A percentile compares a stretch with the other conserved stretches of the same genome.
Evolutionary conservation across 2,329 filamentous ascomycete species (phyloP).

Genomic region (Fusarium phyllophilum): DNA sequence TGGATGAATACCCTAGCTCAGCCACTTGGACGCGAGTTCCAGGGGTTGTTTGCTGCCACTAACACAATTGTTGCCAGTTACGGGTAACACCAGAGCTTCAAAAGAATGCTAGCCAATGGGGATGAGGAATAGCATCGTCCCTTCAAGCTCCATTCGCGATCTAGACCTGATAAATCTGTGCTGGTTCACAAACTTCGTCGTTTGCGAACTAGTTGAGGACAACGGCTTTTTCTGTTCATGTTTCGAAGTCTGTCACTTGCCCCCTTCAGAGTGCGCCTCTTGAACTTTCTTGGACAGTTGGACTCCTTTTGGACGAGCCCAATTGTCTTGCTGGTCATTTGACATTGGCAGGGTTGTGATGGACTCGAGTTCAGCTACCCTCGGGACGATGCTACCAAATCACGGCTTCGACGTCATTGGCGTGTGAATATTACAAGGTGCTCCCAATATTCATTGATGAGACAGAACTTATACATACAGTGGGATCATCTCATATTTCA

Average conservation of each 20-base stretch:
- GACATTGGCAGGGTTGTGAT: neutral
- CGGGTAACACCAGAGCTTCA: slow-evolving; percentile 6
- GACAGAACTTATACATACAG: neutral
- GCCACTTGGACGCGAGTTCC: slow-evolving; percentile 1
- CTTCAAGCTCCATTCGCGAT: slow-evolving; percentile 1
- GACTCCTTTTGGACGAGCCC: neutral
- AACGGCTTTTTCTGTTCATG: neutral
- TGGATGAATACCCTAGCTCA: neutral
- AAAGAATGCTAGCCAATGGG: slow-evolving; percentile 29
- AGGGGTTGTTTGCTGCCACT: neutral
- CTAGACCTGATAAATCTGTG: slow-evolving; percentile 1
- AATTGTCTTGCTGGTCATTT: neutral
- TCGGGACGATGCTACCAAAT: neutral
- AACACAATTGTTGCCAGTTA: neutral
- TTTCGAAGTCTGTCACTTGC: neutral
- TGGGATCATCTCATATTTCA: neutral
- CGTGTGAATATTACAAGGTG: slow-evolving; percentile 17
- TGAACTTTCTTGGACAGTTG: neutral
- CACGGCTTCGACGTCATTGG: slow-evolving; percentile 15
- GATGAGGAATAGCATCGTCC: neutral
- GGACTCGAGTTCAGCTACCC: neutral
- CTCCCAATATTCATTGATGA: neutral
- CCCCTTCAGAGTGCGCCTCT: neutral
- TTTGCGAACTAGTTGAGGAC: neutral
- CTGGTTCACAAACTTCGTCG: neutral